Evolutionary conservation across 345 rosid species (phyloP).

Genomic region (Linum lewisii): DNA sequence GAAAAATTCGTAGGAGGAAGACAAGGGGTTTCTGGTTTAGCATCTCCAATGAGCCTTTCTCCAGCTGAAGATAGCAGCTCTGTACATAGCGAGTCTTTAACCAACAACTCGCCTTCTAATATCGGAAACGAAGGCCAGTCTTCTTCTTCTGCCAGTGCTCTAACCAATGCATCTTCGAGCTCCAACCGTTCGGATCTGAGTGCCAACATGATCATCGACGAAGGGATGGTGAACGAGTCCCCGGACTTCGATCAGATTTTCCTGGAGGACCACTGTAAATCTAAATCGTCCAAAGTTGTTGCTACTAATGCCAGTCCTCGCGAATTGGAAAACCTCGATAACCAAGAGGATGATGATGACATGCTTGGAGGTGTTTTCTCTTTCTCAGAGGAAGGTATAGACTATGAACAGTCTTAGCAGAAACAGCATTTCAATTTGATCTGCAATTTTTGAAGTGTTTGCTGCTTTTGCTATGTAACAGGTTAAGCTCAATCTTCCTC

Average conservation of each 20-base stretch:
- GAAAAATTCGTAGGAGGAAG: slow-evolving; percentile 14
- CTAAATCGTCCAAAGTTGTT: slow-evolving; percentile 22
- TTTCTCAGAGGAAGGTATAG: slow-evolving; percentile 86
- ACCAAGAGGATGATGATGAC: slow-evolving; percentile 63
- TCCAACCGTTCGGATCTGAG: slow-evolving; percentile 58
- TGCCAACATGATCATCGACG: slow-evolving; percentile 48
- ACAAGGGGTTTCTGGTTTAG: slow-evolving; percentile 29
- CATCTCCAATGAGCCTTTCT: slow-evolving; percentile 31
- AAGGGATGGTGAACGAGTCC: slow-evolving; percentile 31
- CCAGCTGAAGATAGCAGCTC: slow-evolving; percentile 33
- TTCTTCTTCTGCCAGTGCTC: slow-evolving; percentile 32
- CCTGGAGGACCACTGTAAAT: slow-evolving; percentile 56
- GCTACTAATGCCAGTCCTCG: slow-evolving; percentile 41
- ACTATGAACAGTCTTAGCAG: too few relatives aligned
- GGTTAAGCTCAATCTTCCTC: too few relatives aligned
- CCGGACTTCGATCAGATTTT: slow-evolving; percentile 62
- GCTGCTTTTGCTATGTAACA: too few relatives aligned
- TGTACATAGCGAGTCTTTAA: slow-evolving; percentile 24
- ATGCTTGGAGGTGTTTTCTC: slow-evolving; percentile 87
- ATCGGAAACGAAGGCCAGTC: slow-evolving; percentile 32
- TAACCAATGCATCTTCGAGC: slow-evolving; percentile 50
- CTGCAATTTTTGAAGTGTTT: too few relatives aligned
- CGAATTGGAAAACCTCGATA: slow-evolving; percentile 55
- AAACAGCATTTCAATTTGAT: too few relatives aligned
- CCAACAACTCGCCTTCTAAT: slow-evolving; percentile 39